Evolutionary conservation across 306 rosid genomes (phyloP).

Genomic region (Malus sylvestris): DNA sequence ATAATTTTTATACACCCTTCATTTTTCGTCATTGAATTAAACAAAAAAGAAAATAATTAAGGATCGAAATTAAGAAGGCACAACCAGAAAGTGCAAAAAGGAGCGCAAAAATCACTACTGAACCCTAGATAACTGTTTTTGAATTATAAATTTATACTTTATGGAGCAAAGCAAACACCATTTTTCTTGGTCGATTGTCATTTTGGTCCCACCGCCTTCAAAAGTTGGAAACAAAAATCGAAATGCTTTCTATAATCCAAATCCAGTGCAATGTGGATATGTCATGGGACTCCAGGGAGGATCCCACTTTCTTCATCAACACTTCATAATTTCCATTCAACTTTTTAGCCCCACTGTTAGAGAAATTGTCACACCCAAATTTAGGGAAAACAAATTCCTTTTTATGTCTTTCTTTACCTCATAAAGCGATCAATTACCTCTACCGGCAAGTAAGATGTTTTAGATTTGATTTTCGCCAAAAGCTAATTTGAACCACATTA

Average conservation of each 20-base stretch:
- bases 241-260: neutral
- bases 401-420: slow-evolving; percentile 3
- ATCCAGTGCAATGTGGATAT: neutral
- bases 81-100: too few species aligned
- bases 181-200: neutral
- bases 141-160: neutral
- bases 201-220: slow-evolving; percentile 1
- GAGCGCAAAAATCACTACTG: neutral
- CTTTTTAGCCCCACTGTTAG: slow-evolving; percentile 1
- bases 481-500: too few species aligned
- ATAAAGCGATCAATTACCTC: neutral
- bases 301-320: slow-evolving; percentile 13
- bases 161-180: neutral
- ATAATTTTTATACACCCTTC: neutral
- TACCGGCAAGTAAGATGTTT: too few species aligned
- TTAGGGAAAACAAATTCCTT: neutral
- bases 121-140: neutral
- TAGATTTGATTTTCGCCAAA: too few species aligned
- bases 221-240: neutral
- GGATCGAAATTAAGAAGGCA: too few species aligned
- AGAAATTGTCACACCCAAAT: slow-evolving; percentile 15
- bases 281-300: slow-evolving; percentile 2
- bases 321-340: slow-evolving; percentile 8
- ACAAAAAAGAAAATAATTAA: too few species aligned
- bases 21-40: neutral